Evolutionary conservation across 805 yeast genomes (phyloP).

Genomic region (Torulaspora indica): DNA sequence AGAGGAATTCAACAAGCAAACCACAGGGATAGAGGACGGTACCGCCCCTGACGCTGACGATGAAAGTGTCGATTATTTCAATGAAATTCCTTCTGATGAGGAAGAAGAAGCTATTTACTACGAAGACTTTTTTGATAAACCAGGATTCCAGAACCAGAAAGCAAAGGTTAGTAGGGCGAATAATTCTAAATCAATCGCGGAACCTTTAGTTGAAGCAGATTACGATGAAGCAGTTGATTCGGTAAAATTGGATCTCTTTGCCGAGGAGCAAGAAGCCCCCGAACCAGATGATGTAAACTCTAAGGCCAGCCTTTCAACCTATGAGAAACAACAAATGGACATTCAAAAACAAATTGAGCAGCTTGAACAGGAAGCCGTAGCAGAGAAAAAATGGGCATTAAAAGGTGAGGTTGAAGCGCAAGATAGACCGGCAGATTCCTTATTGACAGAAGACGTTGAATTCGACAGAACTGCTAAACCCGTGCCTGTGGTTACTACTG

Average conservation of each 20-base stretch:
- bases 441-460: constrained; percentile 74
- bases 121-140: constrained; percentile 60
- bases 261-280: constrained; percentile 37
- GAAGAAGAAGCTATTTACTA: constrained; percentile 56
- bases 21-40: constrained; percentile 32
- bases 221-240: constrained; percentile 55
- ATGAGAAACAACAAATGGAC: constrained; percentile 75
- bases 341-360: constrained; percentile 71
- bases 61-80: constrained; percentile 27
- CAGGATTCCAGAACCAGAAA: constrained; percentile 17
- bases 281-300: constrained; percentile 31
- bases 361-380: constrained; percentile 82
- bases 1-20: constrained; percentile 75
- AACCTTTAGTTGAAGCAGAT: constrained; percentile 55
- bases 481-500: constrained; percentile 89
- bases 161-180: constrained; percentile 3
- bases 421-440: constrained; percentile 79
- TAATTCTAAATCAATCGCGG: constrained; percentile 26
- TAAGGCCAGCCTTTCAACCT: constrained; percentile 51
- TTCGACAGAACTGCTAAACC: constrained; percentile 94
- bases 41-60: constrained; percentile 50
- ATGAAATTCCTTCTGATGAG: background rate
- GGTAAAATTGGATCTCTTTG: constrained; percentile 61
- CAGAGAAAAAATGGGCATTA: constrained; percentile 90
- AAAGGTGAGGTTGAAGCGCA: constrained; percentile 85